These are phyloP conservation scores for Fusarium haematococcum DNA, from an alignment of 2,329 filamentous ascomycete species.

Conservation along the genomic window DNA sequence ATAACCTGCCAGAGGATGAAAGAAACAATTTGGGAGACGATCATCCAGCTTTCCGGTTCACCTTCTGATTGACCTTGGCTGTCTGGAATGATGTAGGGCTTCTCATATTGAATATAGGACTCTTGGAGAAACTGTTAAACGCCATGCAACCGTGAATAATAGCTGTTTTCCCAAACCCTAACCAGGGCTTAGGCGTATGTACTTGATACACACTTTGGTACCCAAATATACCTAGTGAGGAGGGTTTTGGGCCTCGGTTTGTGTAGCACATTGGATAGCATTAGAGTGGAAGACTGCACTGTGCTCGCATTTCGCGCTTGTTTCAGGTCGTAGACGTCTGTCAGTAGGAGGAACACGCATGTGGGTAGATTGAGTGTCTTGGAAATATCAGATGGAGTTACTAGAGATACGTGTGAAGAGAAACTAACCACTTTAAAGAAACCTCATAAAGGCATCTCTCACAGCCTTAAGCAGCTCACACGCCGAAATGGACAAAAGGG, in stretches of 20 bases:
- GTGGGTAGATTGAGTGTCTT: no score
- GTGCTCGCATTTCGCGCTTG: no score
- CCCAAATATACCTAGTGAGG: no score
- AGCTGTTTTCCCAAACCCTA: neutral
- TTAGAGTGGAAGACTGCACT: no score
- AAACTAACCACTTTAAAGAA: neutral
- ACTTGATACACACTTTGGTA: no score
- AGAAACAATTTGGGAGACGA: conserved; percentile 9
- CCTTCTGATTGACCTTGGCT: neutral
- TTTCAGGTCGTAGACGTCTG: no score
- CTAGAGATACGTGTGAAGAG: neutral
- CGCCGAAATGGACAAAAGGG: neutral
- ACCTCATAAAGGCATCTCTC: neutral
- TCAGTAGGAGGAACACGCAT: no score
- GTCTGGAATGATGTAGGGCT: neutral
- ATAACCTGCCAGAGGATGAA: conserved; percentile 4
- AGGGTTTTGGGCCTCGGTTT: no score
- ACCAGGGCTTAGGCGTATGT: no score
- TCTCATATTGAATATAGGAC: neutral
- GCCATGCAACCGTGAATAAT: neutral
- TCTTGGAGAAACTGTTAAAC: neutral
- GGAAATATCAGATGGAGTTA: no score
- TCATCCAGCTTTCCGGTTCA: conserved; percentile 10
- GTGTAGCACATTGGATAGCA: no score
- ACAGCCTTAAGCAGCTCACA: neutral